Percentiles rank a stretch among this genome's conserved stretches.
phyloP scores from a whole-genome alignment of 345 rosid genomes.

The Citrus sinensis region DNA sequence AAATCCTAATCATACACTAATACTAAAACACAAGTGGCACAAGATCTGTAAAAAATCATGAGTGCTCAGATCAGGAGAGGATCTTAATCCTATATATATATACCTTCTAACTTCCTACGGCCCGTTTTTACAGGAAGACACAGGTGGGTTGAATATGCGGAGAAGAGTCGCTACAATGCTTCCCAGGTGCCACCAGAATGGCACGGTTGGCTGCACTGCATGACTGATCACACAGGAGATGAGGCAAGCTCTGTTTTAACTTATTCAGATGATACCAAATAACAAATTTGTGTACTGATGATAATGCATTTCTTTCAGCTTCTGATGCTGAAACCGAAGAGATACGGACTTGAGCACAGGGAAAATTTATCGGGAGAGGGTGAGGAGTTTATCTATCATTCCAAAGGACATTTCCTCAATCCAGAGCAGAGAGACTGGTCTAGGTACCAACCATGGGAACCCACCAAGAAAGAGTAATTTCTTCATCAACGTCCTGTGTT shows the following conservation, averaged over 20 bases:
- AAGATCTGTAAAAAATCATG: too few species aligned
- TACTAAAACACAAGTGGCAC: too few species aligned
- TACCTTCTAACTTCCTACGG: background rate
- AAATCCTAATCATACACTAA: too few species aligned
- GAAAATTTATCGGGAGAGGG: slow-evolving; percentile 94
- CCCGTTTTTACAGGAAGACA: slow-evolving; percentile 61
- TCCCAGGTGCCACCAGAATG: slow-evolving; percentile 98
- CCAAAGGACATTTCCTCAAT: slow-evolving; percentile 91
- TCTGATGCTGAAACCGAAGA: slow-evolving; percentile 82
- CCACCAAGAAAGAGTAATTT: slow-evolving; percentile 52
- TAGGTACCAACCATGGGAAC: slow-evolving; percentile 89
- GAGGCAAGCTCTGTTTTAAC: slow-evolving; percentile 44
- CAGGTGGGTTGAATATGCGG: slow-evolving; percentile 93
- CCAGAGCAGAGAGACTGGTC: slow-evolving; percentile 97
- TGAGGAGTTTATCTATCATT: slow-evolving; percentile 73
- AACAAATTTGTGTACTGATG: background rate
- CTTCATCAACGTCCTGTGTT: background rate
- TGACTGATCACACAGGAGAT: slow-evolving; percentile 97
- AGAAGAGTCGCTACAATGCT: slow-evolving; percentile 81
- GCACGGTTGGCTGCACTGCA: slow-evolving; percentile 98
- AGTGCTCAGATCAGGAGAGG: too few species aligned
- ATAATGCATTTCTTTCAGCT: slow-evolving; percentile 49
- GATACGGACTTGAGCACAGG: slow-evolving; percentile 85
- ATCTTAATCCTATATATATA: background rate
- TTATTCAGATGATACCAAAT: background rate